Evolutionary conservation across 306 rosid species (phyloP).

Genomic region (Vigna mungo): DNA sequence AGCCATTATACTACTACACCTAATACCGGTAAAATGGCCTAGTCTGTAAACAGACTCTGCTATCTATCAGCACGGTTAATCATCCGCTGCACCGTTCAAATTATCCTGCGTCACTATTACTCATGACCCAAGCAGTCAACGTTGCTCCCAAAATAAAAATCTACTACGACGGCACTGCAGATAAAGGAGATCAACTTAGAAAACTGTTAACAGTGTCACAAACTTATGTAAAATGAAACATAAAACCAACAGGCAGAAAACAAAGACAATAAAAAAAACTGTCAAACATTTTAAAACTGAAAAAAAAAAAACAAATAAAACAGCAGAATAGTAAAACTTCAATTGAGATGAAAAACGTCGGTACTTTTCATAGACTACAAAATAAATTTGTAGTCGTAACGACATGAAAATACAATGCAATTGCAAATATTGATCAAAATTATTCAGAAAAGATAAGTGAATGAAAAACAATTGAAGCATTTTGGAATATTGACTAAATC

Average conservation of each 20-base stretch:
- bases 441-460: not conserved
- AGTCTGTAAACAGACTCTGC: constrained; percentile 25
- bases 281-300: not conserved
- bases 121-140: constrained; percentile 12
- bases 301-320: not conserved
- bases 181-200: constrained; percentile 11
- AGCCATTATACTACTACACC: constrained; percentile 17
- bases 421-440: not conserved
- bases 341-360: not conserved
- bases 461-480: not conserved
- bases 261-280: not conserved
- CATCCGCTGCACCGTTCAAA: constrained; percentile 26
- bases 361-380: not conserved
- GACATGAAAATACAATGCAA: not conserved
- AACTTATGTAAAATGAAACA: not conserved
- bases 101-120: not conserved
- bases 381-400: not conserved
- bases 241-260: not conserved
- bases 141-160: constrained; percentile 3
- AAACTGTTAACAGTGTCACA: not conserved
- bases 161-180: constrained; percentile 67
- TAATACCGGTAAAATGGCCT: not conserved
- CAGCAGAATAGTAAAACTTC: not conserved
- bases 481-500: not conserved
- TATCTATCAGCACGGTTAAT: constrained; percentile 20